Evolutionary conservation across 495 filamentous ascomycete species (phyloP), one percentile per base, ranked within the genome.

Genomic region (Glonium stellatum): DNA sequence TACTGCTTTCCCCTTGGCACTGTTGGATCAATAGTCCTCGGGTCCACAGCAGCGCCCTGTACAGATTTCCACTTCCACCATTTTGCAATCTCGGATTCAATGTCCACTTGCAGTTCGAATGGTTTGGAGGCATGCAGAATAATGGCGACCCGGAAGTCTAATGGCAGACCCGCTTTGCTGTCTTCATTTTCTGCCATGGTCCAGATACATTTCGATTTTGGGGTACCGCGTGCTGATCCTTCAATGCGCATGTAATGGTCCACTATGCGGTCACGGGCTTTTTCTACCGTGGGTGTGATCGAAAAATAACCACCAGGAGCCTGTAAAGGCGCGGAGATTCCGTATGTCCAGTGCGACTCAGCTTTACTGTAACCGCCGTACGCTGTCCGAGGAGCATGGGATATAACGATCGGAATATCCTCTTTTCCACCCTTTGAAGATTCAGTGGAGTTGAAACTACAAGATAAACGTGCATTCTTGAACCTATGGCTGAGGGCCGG

Each of bases 11-110:
- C 48, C n/a, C 48, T 18, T 15, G 48, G 48, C 6, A 51, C 48
- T 15, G 5, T 51, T 6, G 48, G 48, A 31, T 51, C 48, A 6
- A 51, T 27, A 1, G 31, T 8, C 1, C 48, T 22, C 19, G 48
- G 48, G 15, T 51, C 48, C 9, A 22, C 48, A 23, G 48, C 48
- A 5, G 25, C 15, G 48, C 48, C 19, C 19, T 51, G 19, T 25
- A 51, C 48, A 51, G 13, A 12, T 31, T 51, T 51, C 13, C n/a
- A 23, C 48, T 51, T 51, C 48, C 48, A 51, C 48, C 48, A 51
- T 23, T 27, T 51, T 9, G 48, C 48, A 51, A 51, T 51, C 48
- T 51, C 48, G 21, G 48, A 18, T 6, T 8, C 25, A 23, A 51
- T 51, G 48, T 51, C 48, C 8, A 51, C 48, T 22, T 51, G 10